Percentiles rank a stretch among this genome's conserved stretches.
These are phyloP conservation scores for Suillus bovinus DNA, from an alignment of 768 basidiomycete species.

Conservation along the genomic window DNA sequence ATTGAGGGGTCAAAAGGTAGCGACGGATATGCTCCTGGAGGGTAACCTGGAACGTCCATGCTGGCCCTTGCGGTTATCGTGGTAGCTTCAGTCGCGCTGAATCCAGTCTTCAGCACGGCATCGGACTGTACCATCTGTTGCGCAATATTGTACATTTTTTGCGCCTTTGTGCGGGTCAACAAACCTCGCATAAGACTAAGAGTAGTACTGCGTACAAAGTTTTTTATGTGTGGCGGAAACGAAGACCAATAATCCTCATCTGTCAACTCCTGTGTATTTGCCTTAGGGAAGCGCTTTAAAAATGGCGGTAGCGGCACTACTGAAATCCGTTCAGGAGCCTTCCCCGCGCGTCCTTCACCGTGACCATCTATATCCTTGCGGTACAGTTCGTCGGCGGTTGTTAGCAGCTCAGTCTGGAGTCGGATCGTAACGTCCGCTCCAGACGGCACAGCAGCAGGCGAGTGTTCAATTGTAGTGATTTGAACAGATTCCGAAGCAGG, in stretches of 20 bases:
- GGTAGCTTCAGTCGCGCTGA: constrained; percentile 31
- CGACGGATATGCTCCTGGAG: constrained; percentile 42
- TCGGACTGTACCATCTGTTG: constrained; percentile 61
- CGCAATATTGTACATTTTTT: constrained; percentile 68
- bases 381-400: constrained; percentile 62
- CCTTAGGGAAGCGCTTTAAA: constrained; percentile 24
- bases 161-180: constrained; percentile 45
- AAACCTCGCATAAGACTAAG: constrained; percentile 26
- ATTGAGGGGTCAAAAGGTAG: constrained; percentile 53
- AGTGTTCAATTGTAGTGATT: constrained; percentile 45
- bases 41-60: constrained; percentile 37
- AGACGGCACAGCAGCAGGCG: constrained; percentile 32
- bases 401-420: constrained; percentile 59
- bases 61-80: constrained; percentile 13
- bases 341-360: constrained; percentile 24
- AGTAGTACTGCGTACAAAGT: constrained; percentile 54
- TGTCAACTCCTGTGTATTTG: constrained; percentile 26
- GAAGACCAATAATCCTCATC: constrained; percentile 73
- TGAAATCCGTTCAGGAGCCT: constrained; percentile 18
- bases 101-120: constrained; percentile 37
- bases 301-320: constrained; percentile 18
- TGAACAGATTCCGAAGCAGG: constrained; percentile 50
- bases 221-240: constrained; percentile 66
- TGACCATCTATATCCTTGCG: constrained; percentile 39
- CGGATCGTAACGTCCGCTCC: constrained; percentile 34